phyloP scores from a whole-genome alignment of 768 basidiomycete genomes.

The Macrocybe gigantea region DNA sequence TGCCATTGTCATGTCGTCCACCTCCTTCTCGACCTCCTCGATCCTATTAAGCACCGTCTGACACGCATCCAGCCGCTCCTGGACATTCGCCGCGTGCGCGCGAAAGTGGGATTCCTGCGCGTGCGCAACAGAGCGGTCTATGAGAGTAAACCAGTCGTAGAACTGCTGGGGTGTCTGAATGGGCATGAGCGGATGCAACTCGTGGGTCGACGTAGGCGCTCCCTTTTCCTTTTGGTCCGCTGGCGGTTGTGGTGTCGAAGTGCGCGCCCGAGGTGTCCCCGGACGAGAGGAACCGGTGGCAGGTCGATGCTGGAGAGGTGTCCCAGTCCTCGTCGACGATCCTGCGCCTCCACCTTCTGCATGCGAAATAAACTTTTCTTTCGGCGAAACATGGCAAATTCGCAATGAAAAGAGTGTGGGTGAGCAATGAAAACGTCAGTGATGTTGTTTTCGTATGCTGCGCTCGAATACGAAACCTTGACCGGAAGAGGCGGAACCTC shows the following conservation, averaged over 20 bases:
- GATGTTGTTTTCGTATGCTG: not conserved
- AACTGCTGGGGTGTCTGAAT: constrained; percentile 93
- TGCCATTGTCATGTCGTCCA: constrained; percentile 76
- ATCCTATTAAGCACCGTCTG: constrained; percentile 69
- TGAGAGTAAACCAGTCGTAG: constrained; percentile 91
- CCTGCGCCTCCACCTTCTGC: no score
- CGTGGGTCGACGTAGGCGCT: constrained; percentile 26
- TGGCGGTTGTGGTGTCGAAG: constrained; percentile 31
- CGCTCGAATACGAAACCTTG: constrained; percentile 46
- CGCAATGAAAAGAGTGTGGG: constrained; percentile 1
- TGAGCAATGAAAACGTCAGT: not conserved
- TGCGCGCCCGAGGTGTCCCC: constrained; percentile 38
- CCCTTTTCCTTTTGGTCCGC: constrained; percentile 6
- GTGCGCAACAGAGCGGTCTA: constrained; percentile 87
- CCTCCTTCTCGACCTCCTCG: constrained; percentile 65
- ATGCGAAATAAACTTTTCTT: constrained; percentile 19
- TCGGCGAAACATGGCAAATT: constrained; percentile 3
- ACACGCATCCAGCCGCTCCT: constrained; percentile 72
- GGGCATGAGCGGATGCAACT: constrained; percentile 68
- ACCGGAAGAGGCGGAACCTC: constrained; percentile 60
- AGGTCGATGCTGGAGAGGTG: constrained; percentile 7
- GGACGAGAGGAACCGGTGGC: constrained; percentile 23
- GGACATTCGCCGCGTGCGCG: constrained; percentile 72
- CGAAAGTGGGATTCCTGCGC: constrained; percentile 93
- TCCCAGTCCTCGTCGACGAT: not conserved